Percentiles rank a stretch among this genome's conserved stretches.
phyloP scores from a whole-genome alignment of 305 asterid species.

The Caryopteris hybrid region DNA sequence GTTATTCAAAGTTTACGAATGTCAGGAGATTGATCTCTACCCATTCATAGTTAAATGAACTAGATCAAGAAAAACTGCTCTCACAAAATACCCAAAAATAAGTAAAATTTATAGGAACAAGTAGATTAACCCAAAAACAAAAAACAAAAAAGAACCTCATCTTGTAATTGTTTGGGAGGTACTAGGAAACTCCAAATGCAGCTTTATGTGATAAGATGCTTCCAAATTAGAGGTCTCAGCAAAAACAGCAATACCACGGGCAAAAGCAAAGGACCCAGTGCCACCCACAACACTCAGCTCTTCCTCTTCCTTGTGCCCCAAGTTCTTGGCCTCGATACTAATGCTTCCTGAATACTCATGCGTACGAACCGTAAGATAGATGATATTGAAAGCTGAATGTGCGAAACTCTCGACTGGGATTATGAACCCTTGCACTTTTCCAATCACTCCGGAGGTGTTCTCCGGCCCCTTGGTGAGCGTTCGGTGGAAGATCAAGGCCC shows the following conservation, averaged over 20 bases:
- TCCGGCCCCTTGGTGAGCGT: slow-evolving; percentile 60
- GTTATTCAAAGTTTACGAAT: no score
- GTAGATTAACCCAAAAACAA: no score
- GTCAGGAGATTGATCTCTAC: no score
- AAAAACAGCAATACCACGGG: slow-evolving; percentile 68
- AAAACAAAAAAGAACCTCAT: no score
- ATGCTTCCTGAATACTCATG: slow-evolving; percentile 54
- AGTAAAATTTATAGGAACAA: no score
- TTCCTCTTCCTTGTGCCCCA: slow-evolving; percentile 37
- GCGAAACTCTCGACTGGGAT: slow-evolving; percentile 67
- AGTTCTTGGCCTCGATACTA: slow-evolving; percentile 52
- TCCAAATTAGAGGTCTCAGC: slow-evolving; percentile 26
- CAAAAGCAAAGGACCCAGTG: slow-evolving; percentile 81
- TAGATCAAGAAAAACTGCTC: no score
- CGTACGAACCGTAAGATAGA: slow-evolving; percentile 56
- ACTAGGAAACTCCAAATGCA: slow-evolving; percentile 59
- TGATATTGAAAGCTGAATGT: slow-evolving; percentile 60
- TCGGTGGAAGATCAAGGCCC: slow-evolving; percentile 65
- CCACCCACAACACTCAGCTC: slow-evolving; percentile 70
- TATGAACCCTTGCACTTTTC: slow-evolving; percentile 77
- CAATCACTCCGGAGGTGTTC: slow-evolving; percentile 56
- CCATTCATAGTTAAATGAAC: no score
- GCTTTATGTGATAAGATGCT: slow-evolving; percentile 49
- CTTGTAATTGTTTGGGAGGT: slow-evolving; percentile 34
- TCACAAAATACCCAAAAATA: no score